These are phyloP conservation scores for Xylariaceae sp. DNA, from an alignment of 2,329 filamentous ascomycete genomes.

Conservation along the genomic window DNA sequence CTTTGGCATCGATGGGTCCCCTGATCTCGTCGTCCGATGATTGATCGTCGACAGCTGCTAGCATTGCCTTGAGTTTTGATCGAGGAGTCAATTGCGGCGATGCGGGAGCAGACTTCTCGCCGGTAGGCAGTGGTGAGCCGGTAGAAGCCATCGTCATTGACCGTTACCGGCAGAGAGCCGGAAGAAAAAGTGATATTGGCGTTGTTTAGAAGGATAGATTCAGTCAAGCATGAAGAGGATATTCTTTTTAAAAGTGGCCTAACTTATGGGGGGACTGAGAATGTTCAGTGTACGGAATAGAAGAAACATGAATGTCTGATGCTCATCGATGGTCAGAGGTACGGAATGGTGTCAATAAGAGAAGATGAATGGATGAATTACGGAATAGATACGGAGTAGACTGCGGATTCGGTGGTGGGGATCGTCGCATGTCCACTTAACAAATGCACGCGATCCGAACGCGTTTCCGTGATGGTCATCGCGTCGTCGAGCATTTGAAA, in stretches of 20 bases:
- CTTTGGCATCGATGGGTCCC: conserved; percentile 23
- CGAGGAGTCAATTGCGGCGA: conserved; percentile 45
- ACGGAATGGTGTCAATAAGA: not conserved
- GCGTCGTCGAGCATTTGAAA: conserved; percentile 17
- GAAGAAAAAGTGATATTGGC: not conserved
- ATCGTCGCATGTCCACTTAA: conserved; percentile 1
- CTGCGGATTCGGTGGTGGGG: conserved; percentile 2
- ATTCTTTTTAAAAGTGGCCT: conserved; percentile 16
- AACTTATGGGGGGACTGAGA: not conserved
- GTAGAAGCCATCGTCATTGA: conserved; percentile 44
- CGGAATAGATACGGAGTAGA: not conserved
- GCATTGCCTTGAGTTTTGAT: conserved; percentile 50
- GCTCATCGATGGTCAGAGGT: not conserved
- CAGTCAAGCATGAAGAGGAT: conserved; percentile 21
- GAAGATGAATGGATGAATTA: not conserved
- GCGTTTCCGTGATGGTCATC: conserved; percentile 7
- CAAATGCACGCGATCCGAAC: conserved; percentile 12
- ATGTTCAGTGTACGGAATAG: not conserved
- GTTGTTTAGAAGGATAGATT: not conserved
- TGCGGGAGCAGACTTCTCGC: conserved; percentile 39
- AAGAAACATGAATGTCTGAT: not conserved
- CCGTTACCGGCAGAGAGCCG: conserved; percentile 6
- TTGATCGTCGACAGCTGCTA: conserved; percentile 44
- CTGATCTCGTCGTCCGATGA: conserved; percentile 40
- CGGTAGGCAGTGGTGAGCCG: conserved; percentile 42